These are phyloP conservation scores for Fagopyrum tataricum DNA, from an alignment of 148 eudicot genomes.

Conservation along the genomic window DNA sequence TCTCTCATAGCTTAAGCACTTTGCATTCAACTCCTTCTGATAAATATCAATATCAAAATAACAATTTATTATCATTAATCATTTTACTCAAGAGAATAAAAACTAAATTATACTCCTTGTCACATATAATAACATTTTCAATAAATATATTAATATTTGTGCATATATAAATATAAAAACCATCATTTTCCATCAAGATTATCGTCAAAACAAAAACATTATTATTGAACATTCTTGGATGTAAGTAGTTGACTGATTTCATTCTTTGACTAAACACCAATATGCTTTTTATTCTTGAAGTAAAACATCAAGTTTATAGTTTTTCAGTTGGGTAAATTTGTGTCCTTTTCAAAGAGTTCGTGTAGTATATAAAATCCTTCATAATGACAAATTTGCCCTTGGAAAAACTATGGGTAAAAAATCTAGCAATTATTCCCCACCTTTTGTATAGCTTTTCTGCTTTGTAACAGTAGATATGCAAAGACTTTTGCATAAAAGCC, in stretches of 20 bases:
- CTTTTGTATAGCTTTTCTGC: slow-evolving; percentile 10
- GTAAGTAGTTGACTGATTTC: neutral
- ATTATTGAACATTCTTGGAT: neutral
- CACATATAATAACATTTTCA: no score
- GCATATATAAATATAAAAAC: neutral
- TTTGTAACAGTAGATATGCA: neutral
- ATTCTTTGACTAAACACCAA: neutral
- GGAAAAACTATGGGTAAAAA: neutral
- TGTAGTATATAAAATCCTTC: neutral
- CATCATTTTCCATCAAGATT: neutral
- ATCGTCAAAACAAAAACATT: neutral
- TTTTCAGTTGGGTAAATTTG: no score
- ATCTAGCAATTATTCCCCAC: slow-evolving; percentile 3
- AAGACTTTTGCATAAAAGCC: neutral
- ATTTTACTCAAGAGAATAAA: neutral
- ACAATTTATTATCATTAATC: neutral
- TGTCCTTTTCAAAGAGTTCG: neutral
- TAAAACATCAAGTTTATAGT: no score
- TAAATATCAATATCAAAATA: neutral
- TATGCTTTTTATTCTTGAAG: neutral
- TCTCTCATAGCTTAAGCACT: slow-evolving; percentile 61
- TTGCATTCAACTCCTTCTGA: slow-evolving; percentile 63
- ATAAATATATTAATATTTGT: no score
- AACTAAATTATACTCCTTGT: neutral
- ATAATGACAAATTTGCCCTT: slow-evolving; percentile 10